Percentiles rank a stretch among this genome's conserved stretches.
phyloP scores from a whole-genome alignment of 805 yeast genomes.

The Candida pini region DNA sequence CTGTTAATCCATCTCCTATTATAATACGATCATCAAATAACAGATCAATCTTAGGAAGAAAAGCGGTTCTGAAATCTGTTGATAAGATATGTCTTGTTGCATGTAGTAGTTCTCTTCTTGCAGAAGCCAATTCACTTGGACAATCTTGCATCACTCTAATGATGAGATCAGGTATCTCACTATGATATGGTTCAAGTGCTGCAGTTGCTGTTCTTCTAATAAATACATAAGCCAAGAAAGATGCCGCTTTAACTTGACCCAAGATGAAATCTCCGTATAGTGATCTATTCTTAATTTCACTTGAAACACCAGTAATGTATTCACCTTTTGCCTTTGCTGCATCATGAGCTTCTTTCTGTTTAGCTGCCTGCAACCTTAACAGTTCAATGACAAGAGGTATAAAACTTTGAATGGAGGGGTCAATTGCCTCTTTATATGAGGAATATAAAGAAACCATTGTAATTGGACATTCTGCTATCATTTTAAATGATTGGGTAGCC shows the following conservation, averaged over 20 bases:
- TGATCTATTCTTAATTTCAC: slow-evolving; percentile 66
- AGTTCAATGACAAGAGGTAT: slow-evolving; percentile 77
- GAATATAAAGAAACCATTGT: slow-evolving; percentile 91
- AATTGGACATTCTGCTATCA: slow-evolving; percentile 93
- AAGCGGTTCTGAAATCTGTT: slow-evolving; percentile 77
- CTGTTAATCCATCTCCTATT: slow-evolving; percentile 89
- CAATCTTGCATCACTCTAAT: slow-evolving; percentile 87
- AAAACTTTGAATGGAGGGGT: slow-evolving; percentile 64
- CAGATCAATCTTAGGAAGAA: slow-evolving; percentile 79
- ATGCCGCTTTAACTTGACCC: slow-evolving; percentile 94
- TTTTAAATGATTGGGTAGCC: slow-evolving; percentile 81
- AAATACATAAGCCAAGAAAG: slow-evolving; percentile 87
- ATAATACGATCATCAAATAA: slow-evolving; percentile 82
- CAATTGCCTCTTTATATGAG: slow-evolving; percentile 72
- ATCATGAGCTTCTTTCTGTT: slow-evolving; percentile 64
- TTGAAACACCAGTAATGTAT: slow-evolving; percentile 65
- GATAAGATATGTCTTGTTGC: slow-evolving; percentile 94
- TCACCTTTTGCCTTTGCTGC: slow-evolving; percentile 51
- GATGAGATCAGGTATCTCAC: slow-evolving; percentile 78
- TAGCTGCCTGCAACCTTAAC: slow-evolving; percentile 71
- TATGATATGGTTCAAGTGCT: slow-evolving; percentile 51
- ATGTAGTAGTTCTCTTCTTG: slow-evolving; percentile 87
- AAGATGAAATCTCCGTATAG: slow-evolving; percentile 84
- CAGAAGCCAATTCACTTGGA: slow-evolving; percentile 87
- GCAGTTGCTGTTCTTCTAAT: slow-evolving; percentile 77